A percentile compares a stretch with the other conserved stretches of the same genome.
These are phyloP conservation scores for Hymenoscyphus infarciens DNA, from an alignment of 2,329 filamentous ascomycete species.

Conservation along the genomic window DNA sequence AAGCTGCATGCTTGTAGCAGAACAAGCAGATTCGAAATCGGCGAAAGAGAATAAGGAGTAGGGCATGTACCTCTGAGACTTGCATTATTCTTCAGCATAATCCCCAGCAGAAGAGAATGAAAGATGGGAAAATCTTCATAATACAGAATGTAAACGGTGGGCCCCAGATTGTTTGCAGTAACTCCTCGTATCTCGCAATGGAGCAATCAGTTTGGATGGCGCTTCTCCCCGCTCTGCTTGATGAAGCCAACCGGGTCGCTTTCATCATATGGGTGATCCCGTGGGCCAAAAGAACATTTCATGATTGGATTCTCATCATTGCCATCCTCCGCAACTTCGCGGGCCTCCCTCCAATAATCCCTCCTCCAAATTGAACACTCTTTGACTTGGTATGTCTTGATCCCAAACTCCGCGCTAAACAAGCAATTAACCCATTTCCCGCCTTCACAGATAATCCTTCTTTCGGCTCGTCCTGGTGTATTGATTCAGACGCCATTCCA, in stretches of 20 bases:
- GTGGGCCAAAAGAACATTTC: constrained; percentile 14
- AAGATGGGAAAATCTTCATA: not conserved
- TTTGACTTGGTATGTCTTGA: constrained; percentile 20
- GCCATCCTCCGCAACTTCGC: constrained; percentile 5
- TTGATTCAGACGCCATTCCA: constrained; percentile 94
- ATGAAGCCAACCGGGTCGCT: constrained; percentile 16
- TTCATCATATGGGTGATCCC: constrained; percentile 20
- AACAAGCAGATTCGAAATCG: not conserved
- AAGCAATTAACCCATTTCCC: constrained; percentile 21
- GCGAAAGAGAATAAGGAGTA: not conserved
- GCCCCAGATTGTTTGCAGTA: not conserved
- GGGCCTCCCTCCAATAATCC: not conserved
- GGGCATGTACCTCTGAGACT: not conserved
- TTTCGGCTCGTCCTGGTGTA: constrained; percentile 92
- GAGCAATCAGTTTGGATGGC: constrained; percentile 3
- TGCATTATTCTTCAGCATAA: not conserved
- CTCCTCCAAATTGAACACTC: constrained; percentile 4
- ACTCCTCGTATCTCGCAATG: constrained; percentile 4
- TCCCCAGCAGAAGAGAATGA: not conserved
- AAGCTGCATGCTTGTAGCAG: not conserved
- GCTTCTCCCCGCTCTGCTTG: constrained; percentile 11
- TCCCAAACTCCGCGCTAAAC: constrained; percentile 35
- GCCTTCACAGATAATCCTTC: constrained; percentile 81
- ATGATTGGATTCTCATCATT: constrained; percentile 15
- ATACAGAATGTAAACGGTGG: not conserved